Base-by-base conservation (phyloP, 1,284 basidiomycete species). In the Termitomyces sp. region DNA sequence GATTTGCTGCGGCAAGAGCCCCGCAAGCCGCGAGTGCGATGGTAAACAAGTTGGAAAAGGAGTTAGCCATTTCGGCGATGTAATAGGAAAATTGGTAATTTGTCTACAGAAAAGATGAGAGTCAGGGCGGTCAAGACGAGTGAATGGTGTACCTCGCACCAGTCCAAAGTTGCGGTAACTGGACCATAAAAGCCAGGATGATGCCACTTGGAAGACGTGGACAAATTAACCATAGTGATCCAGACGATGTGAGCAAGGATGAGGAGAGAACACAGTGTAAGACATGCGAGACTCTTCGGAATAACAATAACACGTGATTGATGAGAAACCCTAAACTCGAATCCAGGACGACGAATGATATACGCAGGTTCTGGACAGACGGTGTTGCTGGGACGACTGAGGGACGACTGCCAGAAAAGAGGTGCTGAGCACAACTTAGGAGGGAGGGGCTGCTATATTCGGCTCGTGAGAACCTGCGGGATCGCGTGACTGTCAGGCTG, bases 21-120 rank as follows among this genome's bases (percentile, higher is more conserved):
- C 82, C 83, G 53, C 72, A 73, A 0, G 78, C 38, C 1, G 82
- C 77, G 17, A 86, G 65, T 1, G 54, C 65, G 15, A 88, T 69
- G 0, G 82, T 80, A 60, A 81, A 73, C 9, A 86, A 39, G 60
- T 86, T 88, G 13, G 84, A 86, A 55, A 84, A 73, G 0, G 80
- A 75, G 66, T 88, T 88, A 9, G 82, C 80, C 64, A 82, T 75
- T 65, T 88, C 85, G 26, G 84, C 84, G 50, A 88, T 74, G 61
- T 86, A 86, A 21, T 78, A 73, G 6, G 82, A 82, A 70, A 86
- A 86, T 67, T 86, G 83, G 67, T 87, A 84, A 63, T 88, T 88
- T 39, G 78, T 77, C 83, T 85, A 61, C 5, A 56, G 52, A 45
- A n/a, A n/a, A 47, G 26, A 52, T 53, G 42, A 50, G 10, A 36